Percentiles rank a stretch among this genome's conserved stretches.
These are phyloP conservation scores for Lathyrus oleraceus DNA, from an alignment of 306 rosid genomes.

Conservation along the genomic window DNA sequence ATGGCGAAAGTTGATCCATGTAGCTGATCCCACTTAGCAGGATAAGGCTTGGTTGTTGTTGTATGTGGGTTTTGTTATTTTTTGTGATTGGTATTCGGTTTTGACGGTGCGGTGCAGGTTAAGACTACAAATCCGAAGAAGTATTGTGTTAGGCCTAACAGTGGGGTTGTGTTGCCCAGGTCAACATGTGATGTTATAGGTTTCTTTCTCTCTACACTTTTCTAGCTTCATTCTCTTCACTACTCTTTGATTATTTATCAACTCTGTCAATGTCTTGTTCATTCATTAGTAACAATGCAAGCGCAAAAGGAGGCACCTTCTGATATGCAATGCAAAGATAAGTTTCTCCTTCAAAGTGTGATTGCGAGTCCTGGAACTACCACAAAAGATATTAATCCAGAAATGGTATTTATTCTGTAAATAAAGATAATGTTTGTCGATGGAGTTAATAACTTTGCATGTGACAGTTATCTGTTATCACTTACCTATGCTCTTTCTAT, in stretches of 20 bases:
- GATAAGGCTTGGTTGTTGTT: too few species aligned
- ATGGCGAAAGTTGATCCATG: too few species aligned
- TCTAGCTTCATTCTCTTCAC: background rate
- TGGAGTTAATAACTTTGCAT: background rate
- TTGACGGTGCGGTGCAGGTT: conserved; percentile 55
- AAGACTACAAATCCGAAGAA: conserved; percentile 94
- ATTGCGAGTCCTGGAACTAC: conserved; percentile 59
- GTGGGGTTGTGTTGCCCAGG: conserved; percentile 85
- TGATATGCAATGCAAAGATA: conserved; percentile 89
- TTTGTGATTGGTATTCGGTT: conserved; percentile 32
- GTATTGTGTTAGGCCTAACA: conserved; percentile 95
- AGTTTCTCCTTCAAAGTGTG: conserved; percentile 86
- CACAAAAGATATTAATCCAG: conserved; percentile 62
- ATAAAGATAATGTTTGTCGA: conserved; percentile 1
- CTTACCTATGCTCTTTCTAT: conserved; percentile 2
- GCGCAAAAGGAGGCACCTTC: conserved; percentile 78
- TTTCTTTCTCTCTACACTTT: conserved; percentile 35
- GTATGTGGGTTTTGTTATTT: background rate
- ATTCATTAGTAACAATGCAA: conserved; percentile 83
- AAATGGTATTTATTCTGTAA: conserved; percentile 54
- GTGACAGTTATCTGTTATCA: background rate
- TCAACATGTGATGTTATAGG: conserved; percentile 81
- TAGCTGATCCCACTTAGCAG: too few species aligned
- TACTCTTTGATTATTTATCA: conserved; percentile 1
- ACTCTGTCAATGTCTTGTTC: background rate